phyloP scores from a whole-genome alignment of 441 rosid species.

The Erodium moschatum region DNA sequence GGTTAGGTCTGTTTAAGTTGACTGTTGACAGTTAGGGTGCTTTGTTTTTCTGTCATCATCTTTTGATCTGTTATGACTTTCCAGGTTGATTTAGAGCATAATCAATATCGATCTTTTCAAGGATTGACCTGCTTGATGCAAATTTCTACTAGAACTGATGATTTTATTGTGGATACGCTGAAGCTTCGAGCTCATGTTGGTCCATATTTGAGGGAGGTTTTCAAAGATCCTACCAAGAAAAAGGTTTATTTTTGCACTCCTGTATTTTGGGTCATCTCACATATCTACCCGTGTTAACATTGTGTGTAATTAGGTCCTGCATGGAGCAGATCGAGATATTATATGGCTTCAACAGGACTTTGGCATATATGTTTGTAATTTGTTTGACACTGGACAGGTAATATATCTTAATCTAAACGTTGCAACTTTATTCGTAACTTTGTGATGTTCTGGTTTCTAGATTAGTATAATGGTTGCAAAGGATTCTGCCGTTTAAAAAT shows the following conservation, averaged over 20 bases:
- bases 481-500: background rate
- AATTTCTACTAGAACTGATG: conserved; percentile 86
- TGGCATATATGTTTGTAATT: conserved; percentile 85
- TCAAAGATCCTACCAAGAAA: conserved; percentile 83
- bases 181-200: conserved; percentile 81
- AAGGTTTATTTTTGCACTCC: conserved; percentile 39
- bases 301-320: conserved; percentile 60
- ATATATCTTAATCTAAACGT: background rate
- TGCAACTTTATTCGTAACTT: background rate
- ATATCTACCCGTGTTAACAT: conserved; percentile 18
- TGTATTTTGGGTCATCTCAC: conserved; percentile 13
- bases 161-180: conserved; percentile 70
- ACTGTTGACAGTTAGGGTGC: background rate
- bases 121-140: conserved; percentile 95
- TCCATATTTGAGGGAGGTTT: conserved; percentile 68
- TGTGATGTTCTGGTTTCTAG: background rate
- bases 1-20: background rate
- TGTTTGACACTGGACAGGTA: conserved; percentile 99
- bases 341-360: conserved; percentile 94
- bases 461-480: background rate
- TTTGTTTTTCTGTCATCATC: conserved; percentile 5
- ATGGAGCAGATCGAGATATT: conserved; percentile 95
- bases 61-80: conserved; percentile 14
- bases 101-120: conserved; percentile 92
- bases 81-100: conserved; percentile 94